phyloP scores from a whole-genome alignment of 805 yeast genomes.

The Candida ficus region DNA sequence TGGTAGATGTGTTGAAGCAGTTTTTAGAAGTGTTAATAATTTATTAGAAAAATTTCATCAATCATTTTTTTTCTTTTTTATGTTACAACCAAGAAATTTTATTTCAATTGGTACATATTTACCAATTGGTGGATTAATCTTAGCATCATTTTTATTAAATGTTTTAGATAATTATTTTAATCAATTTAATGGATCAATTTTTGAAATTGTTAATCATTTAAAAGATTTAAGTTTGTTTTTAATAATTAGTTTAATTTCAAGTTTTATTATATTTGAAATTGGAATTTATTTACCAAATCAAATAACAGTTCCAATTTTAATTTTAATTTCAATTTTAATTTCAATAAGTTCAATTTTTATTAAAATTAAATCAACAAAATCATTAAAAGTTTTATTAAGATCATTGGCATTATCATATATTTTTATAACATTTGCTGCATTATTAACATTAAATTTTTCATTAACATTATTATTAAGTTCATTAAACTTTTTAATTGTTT shows the following conservation, averaged over 20 bases:
- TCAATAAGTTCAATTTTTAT: constrained; percentile 20
- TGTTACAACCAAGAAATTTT: constrained; percentile 72
- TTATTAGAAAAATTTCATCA: constrained; percentile 94
- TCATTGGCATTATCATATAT: constrained; percentile 50
- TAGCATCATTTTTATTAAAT: constrained; percentile 64
- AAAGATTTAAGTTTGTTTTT: constrained; percentile 27
- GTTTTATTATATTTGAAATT: constrained; percentile 24
- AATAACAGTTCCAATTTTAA: constrained; percentile 9
- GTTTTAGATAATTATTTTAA: constrained; percentile 54
- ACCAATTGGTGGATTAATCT: constrained; percentile 75
- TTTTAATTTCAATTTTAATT: constrained; percentile 14
- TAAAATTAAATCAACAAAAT: constrained; percentile 8
- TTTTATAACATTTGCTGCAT: constrained; percentile 64
- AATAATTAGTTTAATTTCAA: constrained; percentile 27
- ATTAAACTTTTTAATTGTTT: constrained; percentile 69
- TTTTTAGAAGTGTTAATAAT: constrained; percentile 85
- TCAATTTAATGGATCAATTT: constrained; percentile 10
- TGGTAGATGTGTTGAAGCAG: constrained; percentile 85
- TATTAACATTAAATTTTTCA: constrained; percentile 80
- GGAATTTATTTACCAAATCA: constrained; percentile 16
- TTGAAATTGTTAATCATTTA: constrained; percentile 10
- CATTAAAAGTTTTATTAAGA: constrained; percentile 27
- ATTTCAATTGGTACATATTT: constrained; percentile 92
- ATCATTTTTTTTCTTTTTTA: constrained; percentile 86
- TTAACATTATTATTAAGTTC: constrained; percentile 70